Base-by-base conservation (phyloP, 441 rosid genomes). In the Euphorbia schlechtendalii region DNA sequence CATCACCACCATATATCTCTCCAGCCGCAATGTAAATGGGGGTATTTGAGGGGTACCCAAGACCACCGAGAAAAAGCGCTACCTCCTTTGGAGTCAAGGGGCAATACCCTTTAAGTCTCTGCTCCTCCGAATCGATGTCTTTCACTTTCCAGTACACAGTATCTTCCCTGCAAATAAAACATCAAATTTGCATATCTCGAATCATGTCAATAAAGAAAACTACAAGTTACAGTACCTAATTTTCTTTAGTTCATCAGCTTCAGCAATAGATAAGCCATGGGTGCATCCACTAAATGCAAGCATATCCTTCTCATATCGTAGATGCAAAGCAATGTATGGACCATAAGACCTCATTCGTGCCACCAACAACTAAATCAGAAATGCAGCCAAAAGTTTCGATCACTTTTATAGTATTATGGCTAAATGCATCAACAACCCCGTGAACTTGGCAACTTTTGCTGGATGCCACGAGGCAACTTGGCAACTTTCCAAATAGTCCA, bases 61-160 rank as follows among this genome's bases (percentile, higher is more conserved):
- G 85, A 78, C 91, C 95, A 27, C 66, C 71, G 45, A 95, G 88
- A 61, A 95, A 83, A 43, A 95, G 74, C 21, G 91, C 95, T 21
- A 89, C 96, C 81, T 95, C 99, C 71, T 80, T 91, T 67, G 99
- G 99, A 61, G 93, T 95, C 56, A 89, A 71, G 63, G 99, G 98
- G 69, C 99, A 95, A 71, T 72, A 61, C 41, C 99, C 99, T 78
- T 85, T 95, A 63, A 75, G 83, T 74, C 99, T 84, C 81, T 92
- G 96, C 74, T 80, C 91, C 63, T 65, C 73, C 28, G 97, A 78
- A 83, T 89, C 85, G 69, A 91, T 95, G 24, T 86, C 91, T 81
- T 92, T 92, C 49, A 81, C 92, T 78, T 86, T 95, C 98, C 98
- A 95, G 62, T 88, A 75, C 4, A 69, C 80, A 62, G 96, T 94